Conservation (phyloP, 306 rosid genomes). For the Casuarina glauca region DNA sequence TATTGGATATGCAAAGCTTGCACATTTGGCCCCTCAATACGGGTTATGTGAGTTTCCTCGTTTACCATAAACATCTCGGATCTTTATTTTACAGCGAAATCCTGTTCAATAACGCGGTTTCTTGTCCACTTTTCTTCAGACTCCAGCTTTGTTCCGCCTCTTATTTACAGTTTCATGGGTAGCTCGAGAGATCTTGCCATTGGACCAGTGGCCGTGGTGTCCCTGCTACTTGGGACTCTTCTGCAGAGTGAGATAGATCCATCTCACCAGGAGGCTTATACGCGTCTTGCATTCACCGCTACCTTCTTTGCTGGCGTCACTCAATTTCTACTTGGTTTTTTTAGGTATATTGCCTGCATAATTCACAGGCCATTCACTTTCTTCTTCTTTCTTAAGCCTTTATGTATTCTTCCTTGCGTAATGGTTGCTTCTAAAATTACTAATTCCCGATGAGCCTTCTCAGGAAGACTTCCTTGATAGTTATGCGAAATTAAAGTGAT, state of each 20-base stretch:
- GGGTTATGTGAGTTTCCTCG: constrained; percentile 44
- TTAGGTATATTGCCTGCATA: constrained; percentile 37
- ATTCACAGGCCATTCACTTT: not conserved
- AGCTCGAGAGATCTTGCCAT: constrained; percentile 85
- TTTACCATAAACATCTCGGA: not conserved
- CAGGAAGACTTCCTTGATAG: no score
- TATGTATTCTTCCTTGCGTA: not conserved
- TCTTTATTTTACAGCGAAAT: not conserved
- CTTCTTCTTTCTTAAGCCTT: constrained; percentile 3
- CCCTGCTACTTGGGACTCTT: constrained; percentile 68
- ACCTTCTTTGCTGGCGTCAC: constrained; percentile 86
- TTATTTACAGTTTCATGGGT: constrained; percentile 80
- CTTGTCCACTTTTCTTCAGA: constrained; percentile 36
- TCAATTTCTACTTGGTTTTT: constrained; percentile 61
- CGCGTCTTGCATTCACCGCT: constrained; percentile 71
- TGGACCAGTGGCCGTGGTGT: constrained; percentile 88
- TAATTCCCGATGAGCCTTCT: not conserved
- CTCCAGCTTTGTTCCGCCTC: constrained; percentile 74
- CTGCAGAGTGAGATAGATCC: constrained; percentile 40
- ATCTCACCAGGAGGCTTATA: constrained; percentile 23
- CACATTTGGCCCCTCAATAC: constrained; percentile 44
- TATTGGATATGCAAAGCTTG: constrained; percentile 57
- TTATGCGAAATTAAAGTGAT: not conserved
- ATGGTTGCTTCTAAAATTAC: not conserved
- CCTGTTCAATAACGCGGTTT: not conserved